Evolutionary conservation across 768 basidiomycete genomes (phyloP).

Genomic region (Floccularia luteovirens): DNA sequence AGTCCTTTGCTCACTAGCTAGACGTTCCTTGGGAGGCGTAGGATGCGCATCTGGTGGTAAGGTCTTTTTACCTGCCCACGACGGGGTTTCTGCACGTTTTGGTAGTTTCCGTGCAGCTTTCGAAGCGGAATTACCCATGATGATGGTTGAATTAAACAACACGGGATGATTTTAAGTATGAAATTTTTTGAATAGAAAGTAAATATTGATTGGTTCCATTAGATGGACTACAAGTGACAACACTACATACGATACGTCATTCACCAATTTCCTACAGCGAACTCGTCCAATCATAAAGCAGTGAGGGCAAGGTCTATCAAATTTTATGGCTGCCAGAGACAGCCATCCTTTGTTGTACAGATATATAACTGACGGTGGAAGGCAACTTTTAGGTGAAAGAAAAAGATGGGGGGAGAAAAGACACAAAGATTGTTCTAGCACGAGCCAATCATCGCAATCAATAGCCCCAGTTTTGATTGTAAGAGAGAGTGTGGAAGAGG

Average conservation of each 20-base stretch:
- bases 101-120: conserved; percentile 54
- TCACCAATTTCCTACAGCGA: conserved; percentile 14
- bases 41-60: conserved; percentile 16
- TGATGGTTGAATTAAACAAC: conserved; percentile 2
- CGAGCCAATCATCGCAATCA: conserved; percentile 18
- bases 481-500: conserved; percentile 22
- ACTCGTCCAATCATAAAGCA: conserved; percentile 12
- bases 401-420: conserved; percentile 21
- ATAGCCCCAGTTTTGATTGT: conserved; percentile 14
- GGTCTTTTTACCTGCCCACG: conserved; percentile 43
- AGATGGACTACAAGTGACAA: not conserved
- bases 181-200: not conserved
- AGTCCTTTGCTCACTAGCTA: conserved; percentile 44
- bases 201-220: too few species aligned
- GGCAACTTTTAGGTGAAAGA: conserved; percentile 20
- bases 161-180: conserved; percentile 2
- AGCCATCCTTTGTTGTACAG: conserved; percentile 40
- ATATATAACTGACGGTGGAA: too few species aligned
- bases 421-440: conserved; percentile 28
- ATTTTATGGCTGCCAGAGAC: conserved; percentile 21
- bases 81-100: conserved; percentile 30
- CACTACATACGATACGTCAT: conserved; percentile 12
- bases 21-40: conserved; percentile 5
- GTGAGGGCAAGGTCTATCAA: conserved; percentile 24
- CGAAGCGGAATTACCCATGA: conserved; percentile 58